These are phyloP conservation scores for Pseudonitzschia delicatissima DNA, from an alignment of 108 stramenopile genomes.

Conservation along the genomic window DNA sequence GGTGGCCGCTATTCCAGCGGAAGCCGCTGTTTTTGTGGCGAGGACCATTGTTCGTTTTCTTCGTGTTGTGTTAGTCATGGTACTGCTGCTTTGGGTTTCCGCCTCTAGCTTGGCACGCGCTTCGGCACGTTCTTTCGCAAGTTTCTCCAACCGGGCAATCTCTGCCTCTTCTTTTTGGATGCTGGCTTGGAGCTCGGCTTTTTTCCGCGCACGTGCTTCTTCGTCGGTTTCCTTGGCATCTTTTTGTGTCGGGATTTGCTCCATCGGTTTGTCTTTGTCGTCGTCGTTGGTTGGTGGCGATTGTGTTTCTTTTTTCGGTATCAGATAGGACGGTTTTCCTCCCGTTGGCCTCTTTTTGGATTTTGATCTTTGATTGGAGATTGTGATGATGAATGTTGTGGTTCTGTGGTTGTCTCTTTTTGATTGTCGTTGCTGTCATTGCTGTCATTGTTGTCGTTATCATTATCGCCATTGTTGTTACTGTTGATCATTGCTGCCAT, in stretches of 20 bases:
- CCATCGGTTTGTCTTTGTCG: neutral
- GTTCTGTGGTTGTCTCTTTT: too few relatives aligned
- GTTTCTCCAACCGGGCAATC: neutral
- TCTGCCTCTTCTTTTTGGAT: neutral
- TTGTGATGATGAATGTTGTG: neutral
- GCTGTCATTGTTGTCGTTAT: neutral
- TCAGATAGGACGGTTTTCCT: conserved; percentile 8
- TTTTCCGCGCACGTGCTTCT: neutral
- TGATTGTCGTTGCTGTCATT: neutral
- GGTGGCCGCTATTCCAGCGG: neutral
- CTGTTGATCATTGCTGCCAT: neutral
- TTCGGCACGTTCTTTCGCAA: neutral
- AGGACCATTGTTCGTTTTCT: neutral
- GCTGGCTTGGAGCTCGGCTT: neutral
- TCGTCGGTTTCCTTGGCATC: neutral
- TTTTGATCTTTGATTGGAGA: neutral
- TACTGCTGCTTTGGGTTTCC: neutral
- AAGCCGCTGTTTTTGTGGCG: neutral
- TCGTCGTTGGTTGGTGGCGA: neutral
- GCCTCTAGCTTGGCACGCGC: neutral
- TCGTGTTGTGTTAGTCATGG: neutral
- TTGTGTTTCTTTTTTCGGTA: neutral
- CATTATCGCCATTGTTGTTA: neutral
- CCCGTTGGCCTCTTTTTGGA: neutral
- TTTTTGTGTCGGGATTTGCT: neutral